Evolutionary conservation across 352 stramenopile genomes (phyloP).

Genomic region (Globisporangium polare): DNA sequence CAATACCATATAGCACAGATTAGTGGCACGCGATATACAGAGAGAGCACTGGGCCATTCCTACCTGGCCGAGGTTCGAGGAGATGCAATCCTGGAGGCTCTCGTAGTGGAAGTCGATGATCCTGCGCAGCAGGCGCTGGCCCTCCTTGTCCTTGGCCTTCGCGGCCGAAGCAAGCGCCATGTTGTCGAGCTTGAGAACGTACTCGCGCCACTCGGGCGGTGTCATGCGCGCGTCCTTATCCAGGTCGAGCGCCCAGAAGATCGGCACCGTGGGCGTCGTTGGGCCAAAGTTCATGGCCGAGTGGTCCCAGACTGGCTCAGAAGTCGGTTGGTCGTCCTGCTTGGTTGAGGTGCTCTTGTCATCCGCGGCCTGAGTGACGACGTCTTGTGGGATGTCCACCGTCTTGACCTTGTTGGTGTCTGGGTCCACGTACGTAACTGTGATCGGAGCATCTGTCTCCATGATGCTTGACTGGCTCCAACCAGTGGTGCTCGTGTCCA

Average conservation of each 20-base stretch:
- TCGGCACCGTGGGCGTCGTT: not conserved
- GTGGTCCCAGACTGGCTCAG: not conserved
- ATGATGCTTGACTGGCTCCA: too few relatives aligned
- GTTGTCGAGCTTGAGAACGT: conserved; percentile 20
- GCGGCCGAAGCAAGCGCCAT: conserved; percentile 16
- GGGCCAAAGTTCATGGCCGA: not conserved
- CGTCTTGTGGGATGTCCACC: too few relatives aligned
- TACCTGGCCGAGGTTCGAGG: conserved; percentile 16
- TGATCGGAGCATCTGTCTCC: too few relatives aligned
- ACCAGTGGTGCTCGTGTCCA: too few relatives aligned
- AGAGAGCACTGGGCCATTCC: not conserved
- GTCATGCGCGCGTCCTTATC: conserved; percentile 19
- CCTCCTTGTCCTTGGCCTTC: conserved; percentile 15
- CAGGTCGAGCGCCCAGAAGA: conserved; percentile 20
- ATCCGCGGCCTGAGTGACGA: too few relatives aligned
- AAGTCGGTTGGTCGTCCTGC: not conserved
- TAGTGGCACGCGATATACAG: not conserved
- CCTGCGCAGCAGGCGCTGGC: conserved; percentile 15
- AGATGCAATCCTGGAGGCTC: conserved; percentile 24
- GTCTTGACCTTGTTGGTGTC: too few relatives aligned
- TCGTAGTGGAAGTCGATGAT: conserved; percentile 32
- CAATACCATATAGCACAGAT: not conserved
- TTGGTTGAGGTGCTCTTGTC: too few relatives aligned
- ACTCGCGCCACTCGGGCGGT: conserved; percentile 21
- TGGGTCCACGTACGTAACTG: too few relatives aligned